Conservation (phyloP, 2,329 filamentous ascomycete species). For the Trematosphaeria pertusa region DNA sequence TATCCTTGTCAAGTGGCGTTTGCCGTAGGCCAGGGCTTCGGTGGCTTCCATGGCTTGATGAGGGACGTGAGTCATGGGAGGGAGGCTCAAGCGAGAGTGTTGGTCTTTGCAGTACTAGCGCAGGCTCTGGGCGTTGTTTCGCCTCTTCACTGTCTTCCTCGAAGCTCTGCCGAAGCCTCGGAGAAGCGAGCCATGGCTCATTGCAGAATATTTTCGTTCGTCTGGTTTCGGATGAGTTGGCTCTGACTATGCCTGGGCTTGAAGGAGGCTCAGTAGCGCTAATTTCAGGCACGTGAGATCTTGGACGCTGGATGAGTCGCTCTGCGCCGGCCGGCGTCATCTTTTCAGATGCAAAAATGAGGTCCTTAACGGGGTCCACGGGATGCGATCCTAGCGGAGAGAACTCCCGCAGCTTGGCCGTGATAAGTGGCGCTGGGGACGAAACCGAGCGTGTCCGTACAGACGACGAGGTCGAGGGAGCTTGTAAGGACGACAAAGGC, state of each 20-base stretch:
- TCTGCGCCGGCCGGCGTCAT: slow-evolving; percentile 12
- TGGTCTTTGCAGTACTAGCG: slow-evolving; percentile 31
- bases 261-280: slow-evolving; percentile 16
- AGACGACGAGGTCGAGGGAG: slow-evolving; percentile 22
- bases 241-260: slow-evolving; percentile 28
- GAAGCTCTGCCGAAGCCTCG: slow-evolving; percentile 24
- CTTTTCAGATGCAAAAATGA: slow-evolving; percentile 20
- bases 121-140: slow-evolving; percentile 21
- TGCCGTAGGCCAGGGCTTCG: slow-evolving; percentile 21
- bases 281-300: slow-evolving; percentile 24
- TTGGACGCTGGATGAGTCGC: slow-evolving; percentile 20
- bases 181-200: slow-evolving; percentile 37
- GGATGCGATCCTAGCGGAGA: slow-evolving; percentile 44
- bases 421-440: slow-evolving; percentile 19
- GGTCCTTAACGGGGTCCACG: slow-evolving; percentile 28
- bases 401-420: slow-evolving; percentile 25
- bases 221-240: slow-evolving; percentile 40
- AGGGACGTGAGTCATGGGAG: slow-evolving; percentile 29
- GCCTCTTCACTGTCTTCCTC: slow-evolving; percentile 18
- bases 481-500: slow-evolving; percentile 41
- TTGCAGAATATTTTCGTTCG: slow-evolving; percentile 35
- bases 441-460: slow-evolving; percentile 13
- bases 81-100: slow-evolving; percentile 20
- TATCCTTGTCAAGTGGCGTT: slow-evolving; percentile 36
- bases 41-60: slow-evolving; percentile 35